Base-by-base conservation (phyloP, 345 rosid species). In the Salix exigua region DNA sequence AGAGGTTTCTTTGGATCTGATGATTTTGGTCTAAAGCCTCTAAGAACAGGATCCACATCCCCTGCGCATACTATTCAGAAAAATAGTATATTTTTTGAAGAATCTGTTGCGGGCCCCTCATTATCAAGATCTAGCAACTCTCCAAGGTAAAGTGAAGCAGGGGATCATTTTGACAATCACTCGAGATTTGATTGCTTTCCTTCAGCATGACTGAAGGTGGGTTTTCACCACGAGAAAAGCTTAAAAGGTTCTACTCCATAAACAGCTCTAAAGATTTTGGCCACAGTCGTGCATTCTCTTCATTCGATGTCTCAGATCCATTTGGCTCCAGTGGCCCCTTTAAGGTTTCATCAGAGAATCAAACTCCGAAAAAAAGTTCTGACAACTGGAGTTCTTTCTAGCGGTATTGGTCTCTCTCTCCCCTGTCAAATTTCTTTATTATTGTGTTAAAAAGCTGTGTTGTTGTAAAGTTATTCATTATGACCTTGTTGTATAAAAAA, bases 131-230 rank as follows among this genome's bases (percentile, higher is more conserved):
- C 87, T 69, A 92, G 91, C 71, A 91, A 90, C 89, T 93, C 97
- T 65, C 87, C 99, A 16, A 88, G 97, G 73, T 88, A 80, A 83
- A 91, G 97, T 17, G 96, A 94, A 81, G 92, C 87, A 37, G 86
- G 91, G 62, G 89, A 88, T 76, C 86, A 88, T 74, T 88, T 84
- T 10, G 91, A 93, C 83, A 89, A 86, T 82, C 91, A 88, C 85
- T 90, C 99, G 19, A 89, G 96, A 83, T 88, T 93, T 21, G 99
- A 95, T n/a, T n/a, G n/a, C n/a, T n/a, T 82, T 95, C 98, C 74
- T 95, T 95, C 87, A 91, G 85, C 82, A 80, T 84, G 77, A 75
- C 81, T 35, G 98, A 90, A 35, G 75, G 85, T 26, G 94, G 93
- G 63, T 85, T 88, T 81, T 86, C 92, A 78, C 82, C 84, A 66